Evolutionary conservation across 345 rosid species (phyloP).

Genomic region (Populus deltoides): DNA sequence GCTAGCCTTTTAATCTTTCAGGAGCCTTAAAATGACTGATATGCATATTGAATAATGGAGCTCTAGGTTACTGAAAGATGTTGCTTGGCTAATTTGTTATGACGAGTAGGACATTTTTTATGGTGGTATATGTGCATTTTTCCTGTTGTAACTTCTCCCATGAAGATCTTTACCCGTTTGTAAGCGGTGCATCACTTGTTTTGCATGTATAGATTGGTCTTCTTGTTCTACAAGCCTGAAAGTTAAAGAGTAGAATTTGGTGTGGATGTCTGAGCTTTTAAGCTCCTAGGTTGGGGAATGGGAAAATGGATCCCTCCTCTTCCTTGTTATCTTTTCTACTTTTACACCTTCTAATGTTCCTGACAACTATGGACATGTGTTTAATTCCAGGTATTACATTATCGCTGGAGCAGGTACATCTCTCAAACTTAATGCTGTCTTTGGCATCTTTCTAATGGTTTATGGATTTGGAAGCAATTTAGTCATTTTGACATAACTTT

Average conservation of each 20-base stretch:
- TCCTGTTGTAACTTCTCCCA: background rate
- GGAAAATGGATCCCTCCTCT: background rate
- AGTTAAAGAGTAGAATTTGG: background rate
- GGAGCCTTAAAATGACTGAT: background rate
- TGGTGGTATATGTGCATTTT: background rate
- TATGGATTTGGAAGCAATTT: background rate
- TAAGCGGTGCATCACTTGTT: background rate
- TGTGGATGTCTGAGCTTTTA: background rate
- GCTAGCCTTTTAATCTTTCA: background rate
- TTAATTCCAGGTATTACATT: slow-evolving; percentile 65
- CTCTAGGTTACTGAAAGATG: background rate
- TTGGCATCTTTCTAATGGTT: background rate
- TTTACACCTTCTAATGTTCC: background rate
- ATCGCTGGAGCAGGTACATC: slow-evolving; percentile 76
- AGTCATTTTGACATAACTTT: background rate
- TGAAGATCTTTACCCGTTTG: background rate
- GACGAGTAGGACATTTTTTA: background rate
- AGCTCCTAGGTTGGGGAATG: too few species aligned
- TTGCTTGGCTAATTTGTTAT: background rate
- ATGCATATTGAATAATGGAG: background rate
- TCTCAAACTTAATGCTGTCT: background rate
- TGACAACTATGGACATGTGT: background rate
- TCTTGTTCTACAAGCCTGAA: background rate
- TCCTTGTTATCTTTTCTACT: too few species aligned
- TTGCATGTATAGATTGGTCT: background rate